Base-by-base conservation (phyloP, 441 rosid species). In the Codiaeum variegatum region DNA sequence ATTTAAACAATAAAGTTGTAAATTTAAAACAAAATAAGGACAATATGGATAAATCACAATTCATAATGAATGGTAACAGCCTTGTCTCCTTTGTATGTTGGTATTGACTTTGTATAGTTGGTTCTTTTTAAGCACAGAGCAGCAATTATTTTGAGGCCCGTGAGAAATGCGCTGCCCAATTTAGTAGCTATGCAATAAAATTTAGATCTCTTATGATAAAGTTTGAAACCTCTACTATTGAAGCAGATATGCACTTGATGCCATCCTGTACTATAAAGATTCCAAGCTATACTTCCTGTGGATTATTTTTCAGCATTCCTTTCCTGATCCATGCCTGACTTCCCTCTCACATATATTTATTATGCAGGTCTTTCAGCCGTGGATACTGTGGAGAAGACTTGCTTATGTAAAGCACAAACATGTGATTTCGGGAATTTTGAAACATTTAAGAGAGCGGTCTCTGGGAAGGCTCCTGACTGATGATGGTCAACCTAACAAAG, bases 311-410 rank as follows among this genome's bases (percentile, higher is more conserved):
- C 70, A 66, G 49, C 40, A 47, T 55, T 5, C 42, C 36, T 51
- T 58, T 32, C 47, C 19, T 40, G 44, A 69, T 78, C 52, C 51
- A 66, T 75, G 58, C 32, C 60, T 70, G 18, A 67, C 21, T 31
- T 66, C 73, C 70, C 15, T 69, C 62, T 78, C 34, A 72, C 71
- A 44, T 12, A 29, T 49, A 52, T 32, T 71, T 66, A 0, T 74
- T 63, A 0, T 74, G 69, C 83, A 94, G 99, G 88, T 94, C 63
- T 85, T 90, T 76, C 94, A 91, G 80, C 98, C 88, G 11, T 79
- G 84, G 98, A 84, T 92, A 64, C 99, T 83, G 81, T 72, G 58
- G 80, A 85, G 98, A 19, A 86, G 88, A 29, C 76, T 94, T 62
- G 88, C 83, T 60, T 94, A 78, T 52, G 85, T 80, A 12, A 78